phyloP scores from a whole-genome alignment of 108 stramenopile genomes.

The Cyclotella cryptica region DNA sequence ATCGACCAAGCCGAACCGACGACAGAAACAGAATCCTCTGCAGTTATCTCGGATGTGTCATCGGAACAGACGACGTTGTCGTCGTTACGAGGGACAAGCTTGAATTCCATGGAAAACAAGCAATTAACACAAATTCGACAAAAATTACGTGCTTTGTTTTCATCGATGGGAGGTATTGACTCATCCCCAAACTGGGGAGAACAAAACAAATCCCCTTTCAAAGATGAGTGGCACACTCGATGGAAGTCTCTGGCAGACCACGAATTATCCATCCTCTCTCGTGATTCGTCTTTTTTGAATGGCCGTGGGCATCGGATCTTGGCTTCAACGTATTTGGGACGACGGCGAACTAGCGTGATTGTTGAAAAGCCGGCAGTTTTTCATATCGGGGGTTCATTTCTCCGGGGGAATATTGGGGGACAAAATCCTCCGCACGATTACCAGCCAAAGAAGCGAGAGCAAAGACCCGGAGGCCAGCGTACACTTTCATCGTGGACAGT shows the following conservation, averaged over 20 bases:
- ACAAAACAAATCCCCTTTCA: too few relatives aligned
- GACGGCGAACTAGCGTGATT: not conserved
- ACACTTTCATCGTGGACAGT: constrained; percentile 1
- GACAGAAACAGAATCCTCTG: too few relatives aligned
- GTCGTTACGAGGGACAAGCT: not conserved
- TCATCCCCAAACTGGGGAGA: too few relatives aligned
- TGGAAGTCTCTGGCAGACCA: constrained; percentile 8
- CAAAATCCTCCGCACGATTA: not conserved
- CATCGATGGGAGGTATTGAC: too few relatives aligned
- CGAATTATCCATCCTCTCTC: constrained; percentile 21
- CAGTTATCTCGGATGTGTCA: not conserved
- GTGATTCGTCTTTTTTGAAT: constrained; percentile 28
- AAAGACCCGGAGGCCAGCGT: not conserved
- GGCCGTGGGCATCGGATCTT: not conserved
- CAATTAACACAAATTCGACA: not conserved
- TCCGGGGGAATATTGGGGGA: not conserved
- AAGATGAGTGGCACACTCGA: not conserved
- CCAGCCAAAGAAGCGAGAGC: not conserved
- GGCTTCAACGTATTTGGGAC: constrained; percentile 8
- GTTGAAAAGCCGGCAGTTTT: not conserved
- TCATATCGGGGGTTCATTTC: not conserved
- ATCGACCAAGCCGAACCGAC: too few relatives aligned
- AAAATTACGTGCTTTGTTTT: not conserved
- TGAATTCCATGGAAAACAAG: not conserved
- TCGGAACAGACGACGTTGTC: not conserved